Conservation (phyloP, 2,329 filamentous ascomycete genomes). For the Cytospora leucostoma region DNA sequence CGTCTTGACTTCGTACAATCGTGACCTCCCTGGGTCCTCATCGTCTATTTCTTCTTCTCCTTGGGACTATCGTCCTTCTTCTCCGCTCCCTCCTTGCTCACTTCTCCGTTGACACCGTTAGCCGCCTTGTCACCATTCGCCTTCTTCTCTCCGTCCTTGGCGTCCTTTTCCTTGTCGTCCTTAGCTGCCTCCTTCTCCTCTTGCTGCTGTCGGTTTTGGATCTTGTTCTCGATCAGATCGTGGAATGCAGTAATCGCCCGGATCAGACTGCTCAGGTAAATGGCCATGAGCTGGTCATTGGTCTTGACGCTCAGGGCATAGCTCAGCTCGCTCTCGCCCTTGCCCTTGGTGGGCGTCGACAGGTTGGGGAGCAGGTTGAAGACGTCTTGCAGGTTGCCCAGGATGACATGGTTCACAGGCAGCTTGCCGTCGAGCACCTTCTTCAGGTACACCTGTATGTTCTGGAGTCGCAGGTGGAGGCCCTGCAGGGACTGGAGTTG, state of each 20-base stretch:
- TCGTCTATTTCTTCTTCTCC: constrained; percentile 49
- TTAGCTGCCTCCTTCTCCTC: constrained; percentile 89
- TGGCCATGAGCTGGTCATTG: constrained; percentile 98
- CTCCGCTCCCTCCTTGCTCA: constrained; percentile 51
- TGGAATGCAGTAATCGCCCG: constrained; percentile 98
- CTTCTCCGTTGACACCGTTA: constrained; percentile 44
- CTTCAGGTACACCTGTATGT: constrained; percentile 93
- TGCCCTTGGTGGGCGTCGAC: constrained; percentile 68
- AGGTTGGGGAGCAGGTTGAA: constrained; percentile 98
- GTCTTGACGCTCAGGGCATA: constrained; percentile 98
- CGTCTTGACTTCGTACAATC: constrained; percentile 33
- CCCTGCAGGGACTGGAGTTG: constrained; percentile 97
- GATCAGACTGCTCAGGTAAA: constrained; percentile 96
- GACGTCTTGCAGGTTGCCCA: constrained; percentile 97
- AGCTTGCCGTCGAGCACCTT: constrained; percentile 93
- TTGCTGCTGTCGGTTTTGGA: constrained; percentile 95
- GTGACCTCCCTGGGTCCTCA: constrained; percentile 5
- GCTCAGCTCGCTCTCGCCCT: constrained; percentile 81
- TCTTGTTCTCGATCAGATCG: constrained; percentile 99
- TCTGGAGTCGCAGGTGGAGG: constrained; percentile 87
- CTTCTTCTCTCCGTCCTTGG: constrained; percentile 60
- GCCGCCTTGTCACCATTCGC: constrained; percentile 45
- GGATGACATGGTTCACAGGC: constrained; percentile 94
- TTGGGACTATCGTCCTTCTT: constrained; percentile 45
- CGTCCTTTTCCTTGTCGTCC: constrained; percentile 70